phyloP scores from a whole-genome alignment of 305 asterid species.

The Stenogyne calaminthoides region DNA sequence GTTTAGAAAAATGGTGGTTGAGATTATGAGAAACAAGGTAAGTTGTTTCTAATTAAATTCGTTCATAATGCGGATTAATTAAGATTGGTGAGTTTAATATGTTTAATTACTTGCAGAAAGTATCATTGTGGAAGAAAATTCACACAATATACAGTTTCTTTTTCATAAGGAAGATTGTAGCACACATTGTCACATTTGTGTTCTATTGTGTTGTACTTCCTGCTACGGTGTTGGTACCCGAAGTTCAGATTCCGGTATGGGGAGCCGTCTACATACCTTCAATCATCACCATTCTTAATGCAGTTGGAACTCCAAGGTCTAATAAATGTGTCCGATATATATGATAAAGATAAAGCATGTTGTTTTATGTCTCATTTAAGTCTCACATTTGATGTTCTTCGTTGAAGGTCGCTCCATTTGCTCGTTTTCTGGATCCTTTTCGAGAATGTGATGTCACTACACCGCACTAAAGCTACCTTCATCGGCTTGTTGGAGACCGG shows the following conservation, averaged over 20 bases:
- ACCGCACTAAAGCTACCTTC: slow-evolving; percentile 80
- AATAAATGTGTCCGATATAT: background rate
- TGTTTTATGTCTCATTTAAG: background rate
- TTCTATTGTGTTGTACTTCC: slow-evolving; percentile 79
- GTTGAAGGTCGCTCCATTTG: slow-evolving; percentile 71
- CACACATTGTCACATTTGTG: slow-evolving; percentile 74
- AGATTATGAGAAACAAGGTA: slow-evolving; percentile 62
- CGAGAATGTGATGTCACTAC: slow-evolving; percentile 87
- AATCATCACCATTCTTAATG: slow-evolving; percentile 71
- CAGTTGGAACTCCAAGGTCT: slow-evolving; percentile 88
- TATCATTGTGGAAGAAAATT: slow-evolving; percentile 71
- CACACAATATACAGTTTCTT: slow-evolving; percentile 90
- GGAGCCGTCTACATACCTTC: slow-evolving; percentile 84
- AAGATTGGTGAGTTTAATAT: background rate
- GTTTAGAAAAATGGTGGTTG: slow-evolving; percentile 64
- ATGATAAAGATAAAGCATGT: background rate
- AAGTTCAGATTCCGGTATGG: slow-evolving; percentile 82
- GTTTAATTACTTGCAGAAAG: slow-evolving; percentile 59
- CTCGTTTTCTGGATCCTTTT: slow-evolving; percentile 77
- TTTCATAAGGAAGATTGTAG: slow-evolving; percentile 79
- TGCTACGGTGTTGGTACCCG: slow-evolving; percentile 80
- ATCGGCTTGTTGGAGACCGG: slow-evolving; percentile 73
- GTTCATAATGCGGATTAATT: background rate
- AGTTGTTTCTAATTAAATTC: slow-evolving; percentile 15
- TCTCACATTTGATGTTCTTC: background rate